These are phyloP conservation scores for Barbarea vulgaris DNA, from an alignment of 345 rosid species.

Conservation along the genomic window DNA sequence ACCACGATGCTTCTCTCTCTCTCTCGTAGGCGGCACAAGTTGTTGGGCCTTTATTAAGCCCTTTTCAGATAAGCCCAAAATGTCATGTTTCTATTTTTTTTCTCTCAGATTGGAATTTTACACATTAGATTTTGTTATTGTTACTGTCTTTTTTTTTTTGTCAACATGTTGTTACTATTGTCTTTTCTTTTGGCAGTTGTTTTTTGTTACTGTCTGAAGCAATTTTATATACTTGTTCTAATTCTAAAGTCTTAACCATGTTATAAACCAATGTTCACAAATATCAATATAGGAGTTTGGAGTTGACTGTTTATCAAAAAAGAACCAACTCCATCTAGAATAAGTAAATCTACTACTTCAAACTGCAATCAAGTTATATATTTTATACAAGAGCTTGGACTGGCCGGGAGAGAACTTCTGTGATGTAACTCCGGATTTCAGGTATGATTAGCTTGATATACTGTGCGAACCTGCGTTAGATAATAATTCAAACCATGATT, in stretches of 20 bases:
- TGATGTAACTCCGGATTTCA: slow-evolving; percentile 52
- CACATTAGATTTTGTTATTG: not conserved
- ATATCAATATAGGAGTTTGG: not conserved
- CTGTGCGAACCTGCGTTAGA: slow-evolving; percentile 49
- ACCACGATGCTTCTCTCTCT: slow-evolving; percentile 8
- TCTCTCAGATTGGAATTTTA: no score
- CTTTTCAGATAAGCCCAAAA: not conserved
- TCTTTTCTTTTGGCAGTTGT: no score
- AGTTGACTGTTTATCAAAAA: not conserved
- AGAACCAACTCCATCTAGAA: not conserved
- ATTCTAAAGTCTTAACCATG: no score
- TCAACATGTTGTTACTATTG: no score
- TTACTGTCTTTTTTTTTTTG: no score
- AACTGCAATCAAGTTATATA: not conserved
- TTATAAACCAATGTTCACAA: no score
- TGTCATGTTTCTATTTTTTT: no score
- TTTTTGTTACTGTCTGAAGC: not conserved
- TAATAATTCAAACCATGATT: not conserved
- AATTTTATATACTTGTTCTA: not conserved
- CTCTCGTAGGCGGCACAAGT: not conserved
- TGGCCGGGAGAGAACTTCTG: slow-evolving; percentile 46
- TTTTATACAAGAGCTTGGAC: slow-evolving; percentile 41
- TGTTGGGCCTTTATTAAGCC: slow-evolving; percentile 31
- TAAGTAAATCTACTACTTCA: not conserved
- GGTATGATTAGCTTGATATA: slow-evolving; percentile 55